Evolutionary conservation across 208 protist species (phyloP).

Genomic region (Acanthamoeba rhysodes): DNA sequence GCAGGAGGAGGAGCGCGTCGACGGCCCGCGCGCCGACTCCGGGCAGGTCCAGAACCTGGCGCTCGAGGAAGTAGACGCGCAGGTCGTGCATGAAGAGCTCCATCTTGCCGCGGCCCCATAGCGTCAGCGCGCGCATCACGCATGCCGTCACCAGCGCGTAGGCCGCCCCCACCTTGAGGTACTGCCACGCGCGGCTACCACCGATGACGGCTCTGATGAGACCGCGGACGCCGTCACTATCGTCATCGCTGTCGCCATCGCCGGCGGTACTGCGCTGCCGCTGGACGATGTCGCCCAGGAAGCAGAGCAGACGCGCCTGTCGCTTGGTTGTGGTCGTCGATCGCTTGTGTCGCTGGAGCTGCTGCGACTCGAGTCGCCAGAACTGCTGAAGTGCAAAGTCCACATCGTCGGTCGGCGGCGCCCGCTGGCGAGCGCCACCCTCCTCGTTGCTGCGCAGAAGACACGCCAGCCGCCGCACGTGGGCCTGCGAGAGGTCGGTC

Average conservation of each 20-base stretch:
- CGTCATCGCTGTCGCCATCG: neutral
- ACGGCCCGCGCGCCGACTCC: neutral
- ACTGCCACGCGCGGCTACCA: neutral
- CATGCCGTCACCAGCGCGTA: neutral
- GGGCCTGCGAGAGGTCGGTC: neutral
- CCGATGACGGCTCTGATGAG: neutral
- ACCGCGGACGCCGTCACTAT: neutral
- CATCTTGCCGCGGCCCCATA: conserved; percentile 57
- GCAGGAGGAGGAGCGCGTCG: neutral
- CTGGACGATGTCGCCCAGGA: neutral
- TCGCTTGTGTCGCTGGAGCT: neutral
- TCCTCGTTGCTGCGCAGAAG: neutral
- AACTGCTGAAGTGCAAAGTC: neutral
- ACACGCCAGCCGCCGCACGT: neutral
- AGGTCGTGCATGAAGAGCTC: conserved; percentile 26
- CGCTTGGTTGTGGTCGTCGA: neutral
- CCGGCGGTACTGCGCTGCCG: neutral
- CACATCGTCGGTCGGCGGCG: neutral
- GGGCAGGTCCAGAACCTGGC: neutral
- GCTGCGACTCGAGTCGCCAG: conserved; percentile 54
- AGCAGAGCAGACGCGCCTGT: conserved; percentile 28
- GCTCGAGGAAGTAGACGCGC: neutral
- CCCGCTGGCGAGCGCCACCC: neutral
- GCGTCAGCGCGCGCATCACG: conserved; percentile 12
- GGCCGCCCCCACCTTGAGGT: neutral